Conservation (phyloP, 352 stramenopile species). For the Elongisporangium prolatum region DNA sequence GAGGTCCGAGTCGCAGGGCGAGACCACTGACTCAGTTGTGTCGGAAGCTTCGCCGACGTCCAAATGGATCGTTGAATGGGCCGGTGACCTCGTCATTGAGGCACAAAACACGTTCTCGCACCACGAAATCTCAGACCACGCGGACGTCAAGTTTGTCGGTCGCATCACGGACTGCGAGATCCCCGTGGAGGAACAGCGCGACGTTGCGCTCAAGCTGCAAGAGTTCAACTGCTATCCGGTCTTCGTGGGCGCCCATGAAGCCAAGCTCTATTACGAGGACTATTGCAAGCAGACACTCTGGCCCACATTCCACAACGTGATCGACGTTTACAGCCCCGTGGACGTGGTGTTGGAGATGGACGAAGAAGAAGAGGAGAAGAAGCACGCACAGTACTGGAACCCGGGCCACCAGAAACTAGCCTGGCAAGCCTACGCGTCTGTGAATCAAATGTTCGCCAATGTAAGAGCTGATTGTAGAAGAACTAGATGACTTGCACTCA, state of each 20-base stretch:
- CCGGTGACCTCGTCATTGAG: conserved; percentile 69
- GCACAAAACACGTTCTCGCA: conserved; percentile 72
- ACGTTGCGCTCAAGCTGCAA: conserved; percentile 42
- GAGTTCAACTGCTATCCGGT: conserved; percentile 67
- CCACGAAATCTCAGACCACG: conserved; percentile 56
- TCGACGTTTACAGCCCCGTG: conserved; percentile 85
- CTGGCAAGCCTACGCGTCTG: conserved; percentile 93
- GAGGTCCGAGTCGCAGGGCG: conserved; percentile 6
- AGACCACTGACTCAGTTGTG: conserved; percentile 1
- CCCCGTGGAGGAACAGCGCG: conserved; percentile 38
- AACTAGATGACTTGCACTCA: neutral
- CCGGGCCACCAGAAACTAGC: conserved; percentile 55
- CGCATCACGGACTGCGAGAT: conserved; percentile 51
- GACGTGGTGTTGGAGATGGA: conserved; percentile 48
- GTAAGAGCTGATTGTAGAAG: conserved; percentile 18
- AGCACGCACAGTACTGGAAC: conserved; percentile 50
- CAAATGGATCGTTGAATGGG: conserved; percentile 62
- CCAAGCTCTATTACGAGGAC: conserved; percentile 81
- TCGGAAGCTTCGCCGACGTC: too few species aligned
- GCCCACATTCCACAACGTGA: conserved; percentile 96
- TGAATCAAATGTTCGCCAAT: conserved; percentile 92
- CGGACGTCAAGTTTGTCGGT: conserved; percentile 72
- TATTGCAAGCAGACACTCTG: conserved; percentile 98
- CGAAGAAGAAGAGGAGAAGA: conserved; percentile 16
- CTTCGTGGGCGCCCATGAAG: conserved; percentile 46